Evolutionary conservation across 1,139 yeast genomes (phyloP).

Genomic region (Trichomonascaceae sp.): DNA sequence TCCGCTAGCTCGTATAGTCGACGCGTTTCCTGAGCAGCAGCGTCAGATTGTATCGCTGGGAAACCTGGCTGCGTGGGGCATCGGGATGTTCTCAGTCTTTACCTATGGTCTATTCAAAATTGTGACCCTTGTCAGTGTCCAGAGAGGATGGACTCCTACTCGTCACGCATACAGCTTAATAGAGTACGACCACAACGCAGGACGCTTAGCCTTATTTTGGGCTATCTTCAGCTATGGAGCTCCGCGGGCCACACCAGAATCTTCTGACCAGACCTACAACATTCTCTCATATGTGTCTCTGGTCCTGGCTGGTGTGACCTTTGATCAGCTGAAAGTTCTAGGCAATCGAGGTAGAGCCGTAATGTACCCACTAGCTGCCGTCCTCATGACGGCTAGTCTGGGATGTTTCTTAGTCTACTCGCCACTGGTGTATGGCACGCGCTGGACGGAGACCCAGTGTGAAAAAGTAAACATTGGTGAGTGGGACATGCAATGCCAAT

Average conservation of each 20-base stretch:
- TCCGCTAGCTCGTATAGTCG: constrained; percentile 39
- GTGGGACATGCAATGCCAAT: constrained; percentile 18
- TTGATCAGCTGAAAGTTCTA: too few species aligned
- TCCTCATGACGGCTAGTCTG: too few species aligned
- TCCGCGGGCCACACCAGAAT: too few species aligned
- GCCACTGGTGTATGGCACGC: constrained; percentile 14
- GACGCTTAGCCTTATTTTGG: too few species aligned
- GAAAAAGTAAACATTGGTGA: constrained; percentile 13
- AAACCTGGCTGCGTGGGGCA: constrained; percentile 42
- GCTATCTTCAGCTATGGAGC: too few species aligned
- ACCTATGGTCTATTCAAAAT: constrained; percentile 13
- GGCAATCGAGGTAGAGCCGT: too few species aligned
- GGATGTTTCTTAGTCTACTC: too few species aligned
- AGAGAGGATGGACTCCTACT: constrained; percentile 13
- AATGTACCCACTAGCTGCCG: too few species aligned
- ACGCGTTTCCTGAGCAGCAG: constrained; percentile 23
- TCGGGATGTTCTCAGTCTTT: constrained; percentile 9
- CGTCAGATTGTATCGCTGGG: constrained; percentile 43
- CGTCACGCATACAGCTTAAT: too few species aligned
- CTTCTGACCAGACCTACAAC: constrained; percentile 5
- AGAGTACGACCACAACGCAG: too few species aligned
- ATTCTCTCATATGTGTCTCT: constrained; percentile 5
- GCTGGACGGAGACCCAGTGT: constrained; percentile 13
- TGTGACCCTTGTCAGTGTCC: constrained; percentile 11
- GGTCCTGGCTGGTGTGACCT: too few species aligned